Base-by-base conservation (phyloP, 495 filamentous ascomycete genomes). In the Parachaetomium inaequale region DNA sequence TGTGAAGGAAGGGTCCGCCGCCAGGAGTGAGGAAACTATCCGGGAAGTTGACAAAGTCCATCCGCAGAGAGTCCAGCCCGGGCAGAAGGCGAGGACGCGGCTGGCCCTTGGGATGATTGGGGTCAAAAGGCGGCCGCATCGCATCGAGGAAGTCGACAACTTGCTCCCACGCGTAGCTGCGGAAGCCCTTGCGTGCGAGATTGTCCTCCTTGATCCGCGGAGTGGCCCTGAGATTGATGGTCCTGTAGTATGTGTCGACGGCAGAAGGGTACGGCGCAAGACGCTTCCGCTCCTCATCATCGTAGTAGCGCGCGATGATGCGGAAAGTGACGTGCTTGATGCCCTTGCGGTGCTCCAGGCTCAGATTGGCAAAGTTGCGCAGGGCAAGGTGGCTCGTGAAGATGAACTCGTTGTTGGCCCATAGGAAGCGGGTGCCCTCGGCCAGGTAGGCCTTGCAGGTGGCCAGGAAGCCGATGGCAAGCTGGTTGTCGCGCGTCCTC, bases 1-100 rank as follows among this genome's bases (percentile, higher is more conserved):
- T 65, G 59, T 75, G 75, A 29, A 76, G 68, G 29, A 66, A 69
- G 10, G 61, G 50, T 6, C 67, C 72, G 19, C 28, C 17, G 7
- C 72, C 71, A 21, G 63, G 69, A 54, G 54, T 64, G 53, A 76
- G 72, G 46, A 70, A 70, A 55, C 70, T 71, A 36, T 66, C 63
- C 28, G 70, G 68, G 29, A 81, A 81, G 63, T 81, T 80, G 51
- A 81, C 74, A 40, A 81, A 74, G 52, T 82, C 79, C 28, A 82
- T 72, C 32, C 77, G 71, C 63, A 82, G 43, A 3, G 66, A 71
- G 46, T 75, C 66, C 25, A 82, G 66, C 19, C 50, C 56, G 5
- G 79, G 78, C 0, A 82, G 63, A n/a, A 82, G 66, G 26, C 72
- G 74, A 26, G 73, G 76, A 7, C 67, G 64, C 0, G 68, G 66